These are phyloP conservation scores for Amylocarpus encephaloides DNA, from an alignment of 2,329 filamentous ascomycete species.

Conservation along the genomic window DNA sequence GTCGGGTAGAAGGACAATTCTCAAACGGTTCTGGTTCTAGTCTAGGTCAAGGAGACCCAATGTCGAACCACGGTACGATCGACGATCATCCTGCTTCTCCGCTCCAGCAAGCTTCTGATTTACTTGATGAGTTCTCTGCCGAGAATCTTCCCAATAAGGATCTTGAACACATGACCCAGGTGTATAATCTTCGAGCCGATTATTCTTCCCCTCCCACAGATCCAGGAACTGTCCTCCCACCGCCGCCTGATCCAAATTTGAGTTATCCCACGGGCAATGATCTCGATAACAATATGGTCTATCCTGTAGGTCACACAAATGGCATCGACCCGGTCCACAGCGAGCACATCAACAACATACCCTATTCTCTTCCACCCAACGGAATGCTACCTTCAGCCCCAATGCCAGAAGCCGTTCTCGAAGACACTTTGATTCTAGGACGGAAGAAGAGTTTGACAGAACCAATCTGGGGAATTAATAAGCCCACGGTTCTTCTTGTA, in stretches of 20 bases:
- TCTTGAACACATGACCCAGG: constrained; percentile 54
- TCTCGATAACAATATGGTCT: constrained; percentile 67
- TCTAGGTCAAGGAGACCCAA: constrained; percentile 30
- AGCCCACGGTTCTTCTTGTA: constrained; percentile 80
- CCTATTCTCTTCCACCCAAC: constrained; percentile 71
- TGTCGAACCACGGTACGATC: constrained; percentile 13
- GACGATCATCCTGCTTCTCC: constrained; percentile 63
- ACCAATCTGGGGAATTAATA: constrained; percentile 51
- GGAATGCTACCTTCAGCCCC: constrained; percentile 39
- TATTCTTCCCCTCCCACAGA: constrained; percentile 30
- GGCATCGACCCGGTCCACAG: constrained; percentile 93
- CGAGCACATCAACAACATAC: constrained; percentile 91
- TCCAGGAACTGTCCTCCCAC: constrained; percentile 21
- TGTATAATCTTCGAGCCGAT: constrained; percentile 25
- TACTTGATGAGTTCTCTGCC: constrained; percentile 58
- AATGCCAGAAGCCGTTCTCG: constrained; percentile 40
- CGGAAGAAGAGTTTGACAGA: constrained; percentile 34
- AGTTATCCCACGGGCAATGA: constrained; percentile 43
- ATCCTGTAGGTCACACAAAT: constrained; percentile 83
- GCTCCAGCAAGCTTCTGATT: constrained; percentile 60
- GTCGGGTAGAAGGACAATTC: constrained; percentile 39
- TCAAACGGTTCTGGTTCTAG: constrained; percentile 36
- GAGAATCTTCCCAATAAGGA: constrained; percentile 60
- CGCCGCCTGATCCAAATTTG: constrained; percentile 40
- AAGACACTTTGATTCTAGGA: constrained; percentile 34